Evolutionary conservation across 345 rosid species (phyloP).

Genomic region (Brassica carinata): DNA sequence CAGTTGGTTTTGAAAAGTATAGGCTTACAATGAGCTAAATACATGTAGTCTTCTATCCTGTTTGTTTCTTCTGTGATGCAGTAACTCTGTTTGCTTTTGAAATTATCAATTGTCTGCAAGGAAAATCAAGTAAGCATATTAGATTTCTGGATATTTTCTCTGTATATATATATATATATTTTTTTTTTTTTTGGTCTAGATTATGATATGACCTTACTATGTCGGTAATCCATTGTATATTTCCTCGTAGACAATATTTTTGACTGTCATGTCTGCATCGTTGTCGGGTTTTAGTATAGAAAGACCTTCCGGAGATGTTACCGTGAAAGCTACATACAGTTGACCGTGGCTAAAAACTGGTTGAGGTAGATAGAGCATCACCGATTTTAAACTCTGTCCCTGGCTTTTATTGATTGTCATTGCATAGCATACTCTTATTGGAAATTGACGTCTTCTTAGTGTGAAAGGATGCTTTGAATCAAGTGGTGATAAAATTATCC

Average conservation of each 20-base stretch:
- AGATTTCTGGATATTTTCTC: neutral
- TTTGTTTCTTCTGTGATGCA: too few relatives aligned
- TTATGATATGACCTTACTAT: neutral
- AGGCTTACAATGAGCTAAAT: too few relatives aligned
- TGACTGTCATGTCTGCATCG: neutral
- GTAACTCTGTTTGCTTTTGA: neutral
- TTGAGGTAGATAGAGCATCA: neutral
- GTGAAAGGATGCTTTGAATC: conserved; percentile 1
- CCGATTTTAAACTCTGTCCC: neutral
- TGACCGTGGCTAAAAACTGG: neutral
- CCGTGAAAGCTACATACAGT: neutral
- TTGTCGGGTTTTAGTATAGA: neutral
- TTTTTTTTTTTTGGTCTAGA: neutral
- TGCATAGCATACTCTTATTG: neutral
- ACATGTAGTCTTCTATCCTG: too few relatives aligned
- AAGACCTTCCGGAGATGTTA: neutral
- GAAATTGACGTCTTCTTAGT: neutral
- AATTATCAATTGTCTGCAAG: neutral
- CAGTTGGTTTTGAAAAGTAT: too few relatives aligned
- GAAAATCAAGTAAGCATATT: neutral
- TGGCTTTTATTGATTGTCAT: too few relatives aligned
- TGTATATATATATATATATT: neutral
- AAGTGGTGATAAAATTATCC: neutral
- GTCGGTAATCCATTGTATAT: neutral
- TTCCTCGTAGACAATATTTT: neutral